Evolutionary conservation across 2,329 filamentous ascomycete species (phyloP).

Genomic region (Xylaria sp.): DNA sequence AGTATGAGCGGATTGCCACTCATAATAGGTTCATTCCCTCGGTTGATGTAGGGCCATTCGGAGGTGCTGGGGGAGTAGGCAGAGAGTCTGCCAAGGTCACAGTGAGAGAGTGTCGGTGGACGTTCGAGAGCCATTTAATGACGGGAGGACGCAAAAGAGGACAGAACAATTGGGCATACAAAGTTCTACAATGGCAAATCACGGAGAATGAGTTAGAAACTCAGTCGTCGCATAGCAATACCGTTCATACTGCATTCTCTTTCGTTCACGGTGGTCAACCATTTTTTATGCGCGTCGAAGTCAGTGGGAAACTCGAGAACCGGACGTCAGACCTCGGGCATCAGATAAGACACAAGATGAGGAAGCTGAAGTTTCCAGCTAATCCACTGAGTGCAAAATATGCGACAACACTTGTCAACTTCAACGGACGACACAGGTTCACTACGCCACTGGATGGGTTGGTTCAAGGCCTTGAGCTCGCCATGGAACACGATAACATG

Average conservation of each 20-base stretch:
- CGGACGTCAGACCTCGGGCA: slow-evolving; percentile 36
- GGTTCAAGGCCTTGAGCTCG: slow-evolving; percentile 35
- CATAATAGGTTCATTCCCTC: slow-evolving; percentile 36
- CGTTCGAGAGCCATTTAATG: slow-evolving; percentile 40
- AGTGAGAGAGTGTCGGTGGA: slow-evolving; percentile 41
- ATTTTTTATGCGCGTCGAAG: slow-evolving; percentile 48
- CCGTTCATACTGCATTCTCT: slow-evolving; percentile 47
- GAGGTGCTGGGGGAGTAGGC: slow-evolving; percentile 40
- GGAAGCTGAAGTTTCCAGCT: slow-evolving; percentile 39
- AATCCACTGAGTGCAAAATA: slow-evolving; percentile 24
- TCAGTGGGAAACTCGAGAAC: slow-evolving; percentile 46
- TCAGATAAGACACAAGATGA: slow-evolving; percentile 38
- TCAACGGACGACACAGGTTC: slow-evolving; percentile 36
- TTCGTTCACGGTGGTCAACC: slow-evolving; percentile 47
- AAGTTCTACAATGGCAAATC: slow-evolving; percentile 46
- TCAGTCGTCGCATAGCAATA: slow-evolving; percentile 42
- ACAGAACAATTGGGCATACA: slow-evolving; percentile 38
- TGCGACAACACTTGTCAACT: slow-evolving; percentile 44
- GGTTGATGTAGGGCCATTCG: slow-evolving; percentile 38
- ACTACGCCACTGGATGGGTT: slow-evolving; percentile 40
- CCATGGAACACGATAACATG: slow-evolving; percentile 43
- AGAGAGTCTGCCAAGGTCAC: slow-evolving; percentile 35
- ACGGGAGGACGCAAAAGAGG: slow-evolving; percentile 32
- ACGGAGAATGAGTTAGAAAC: slow-evolving; percentile 46
- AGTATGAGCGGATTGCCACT: slow-evolving; percentile 28